Conservation (phyloP, 495 filamentous ascomycete species). For the Clavariopsis aquatica region DNA sequence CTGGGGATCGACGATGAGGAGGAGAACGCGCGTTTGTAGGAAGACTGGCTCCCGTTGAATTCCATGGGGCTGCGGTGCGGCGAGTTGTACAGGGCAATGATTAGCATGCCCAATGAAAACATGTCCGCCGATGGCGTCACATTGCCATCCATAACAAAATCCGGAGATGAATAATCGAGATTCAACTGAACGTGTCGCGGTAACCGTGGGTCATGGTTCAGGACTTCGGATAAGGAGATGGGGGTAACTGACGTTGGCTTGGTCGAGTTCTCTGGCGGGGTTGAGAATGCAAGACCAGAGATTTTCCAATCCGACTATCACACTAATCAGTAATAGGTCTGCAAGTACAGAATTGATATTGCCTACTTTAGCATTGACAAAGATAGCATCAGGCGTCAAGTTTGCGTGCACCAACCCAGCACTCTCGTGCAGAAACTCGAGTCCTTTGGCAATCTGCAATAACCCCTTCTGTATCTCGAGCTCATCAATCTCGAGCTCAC, state of each 20-base stretch:
- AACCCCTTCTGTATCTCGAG: conserved; percentile 96
- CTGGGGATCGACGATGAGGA: conserved; percentile 75
- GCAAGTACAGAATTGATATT: conserved; percentile 28
- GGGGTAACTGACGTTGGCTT: conserved; percentile 69
- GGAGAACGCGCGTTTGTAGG: conserved; percentile 79
- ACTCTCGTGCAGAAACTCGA: conserved; percentile 96
- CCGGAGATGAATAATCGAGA: conserved; percentile 89
- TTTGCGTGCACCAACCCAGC: conserved; percentile 92
- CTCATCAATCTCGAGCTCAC: conserved; percentile 94
- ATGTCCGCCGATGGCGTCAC: conserved; percentile 79
- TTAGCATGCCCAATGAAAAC: conserved; percentile 88
- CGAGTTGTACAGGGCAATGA: conserved; percentile 87
- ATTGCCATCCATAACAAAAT: conserved; percentile 86
- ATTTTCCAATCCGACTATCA: conserved; percentile 94
- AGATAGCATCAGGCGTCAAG: conserved; percentile 90
- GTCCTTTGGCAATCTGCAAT: conserved; percentile 86
- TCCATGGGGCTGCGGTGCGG: conserved; percentile 86
- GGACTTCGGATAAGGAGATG: conserved; percentile 77
- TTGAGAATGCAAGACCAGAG: conserved; percentile 85
- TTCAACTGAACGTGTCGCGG: conserved; percentile 83
- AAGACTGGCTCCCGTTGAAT: conserved; percentile 70
- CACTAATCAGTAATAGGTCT: conserved; percentile 26
- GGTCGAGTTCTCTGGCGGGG: conserved; percentile 68
- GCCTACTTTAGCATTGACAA: conserved; percentile 84
- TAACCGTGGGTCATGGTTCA: conserved; percentile 81